Conservation (phyloP, 164 flowering plant species). For the Tetracentron sinense region DNA sequence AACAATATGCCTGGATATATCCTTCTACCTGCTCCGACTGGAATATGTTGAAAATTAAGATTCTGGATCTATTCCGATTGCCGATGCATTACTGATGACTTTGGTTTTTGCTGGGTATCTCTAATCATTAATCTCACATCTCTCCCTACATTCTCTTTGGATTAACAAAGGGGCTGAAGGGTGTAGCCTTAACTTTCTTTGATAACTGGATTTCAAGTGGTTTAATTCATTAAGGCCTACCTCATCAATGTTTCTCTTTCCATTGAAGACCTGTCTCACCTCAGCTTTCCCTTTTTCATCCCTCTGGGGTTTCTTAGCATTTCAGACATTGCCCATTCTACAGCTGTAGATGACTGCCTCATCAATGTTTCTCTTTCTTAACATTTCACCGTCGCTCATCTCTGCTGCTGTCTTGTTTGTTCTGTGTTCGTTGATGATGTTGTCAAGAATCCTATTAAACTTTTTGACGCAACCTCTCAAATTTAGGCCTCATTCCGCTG, state of each 20-base stretch:
- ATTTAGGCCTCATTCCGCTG: not conserved
- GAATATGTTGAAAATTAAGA: conserved; percentile 29
- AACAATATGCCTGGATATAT: conserved; percentile 32
- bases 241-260: conserved; percentile 19
- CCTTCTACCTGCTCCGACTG: conserved; percentile 41
- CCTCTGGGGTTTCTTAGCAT: conserved; percentile 26
- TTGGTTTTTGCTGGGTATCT: conserved; percentile 23
- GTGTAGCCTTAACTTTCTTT: conserved; percentile 32
- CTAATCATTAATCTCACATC: conserved; percentile 25
- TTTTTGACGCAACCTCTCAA: not conserved
- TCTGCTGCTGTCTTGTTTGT: not conserved
- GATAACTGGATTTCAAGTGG: conserved; percentile 19
- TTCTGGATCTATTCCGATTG: conserved; percentile 27
- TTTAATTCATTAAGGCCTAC: conserved; percentile 16
- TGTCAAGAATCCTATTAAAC: not conserved
- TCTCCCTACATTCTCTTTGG: conserved; percentile 27
- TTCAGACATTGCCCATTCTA: conserved; percentile 40
- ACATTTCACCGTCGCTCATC: not conserved
- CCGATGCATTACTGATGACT: conserved; percentile 34
- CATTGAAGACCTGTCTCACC: conserved; percentile 24
- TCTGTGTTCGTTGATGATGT: not conserved
- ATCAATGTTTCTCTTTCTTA: not conserved
- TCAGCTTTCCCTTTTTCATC: conserved; percentile 30
- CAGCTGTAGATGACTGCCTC: conserved; percentile 18
- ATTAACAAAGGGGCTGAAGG: conserved; percentile 27